A percentile compares a stretch with the other conserved stretches of the same genome.
Evolutionary conservation across 2,329 filamentous ascomycete genomes (phyloP).

Genomic region (Sporothrix brunneoviolacea): DNA sequence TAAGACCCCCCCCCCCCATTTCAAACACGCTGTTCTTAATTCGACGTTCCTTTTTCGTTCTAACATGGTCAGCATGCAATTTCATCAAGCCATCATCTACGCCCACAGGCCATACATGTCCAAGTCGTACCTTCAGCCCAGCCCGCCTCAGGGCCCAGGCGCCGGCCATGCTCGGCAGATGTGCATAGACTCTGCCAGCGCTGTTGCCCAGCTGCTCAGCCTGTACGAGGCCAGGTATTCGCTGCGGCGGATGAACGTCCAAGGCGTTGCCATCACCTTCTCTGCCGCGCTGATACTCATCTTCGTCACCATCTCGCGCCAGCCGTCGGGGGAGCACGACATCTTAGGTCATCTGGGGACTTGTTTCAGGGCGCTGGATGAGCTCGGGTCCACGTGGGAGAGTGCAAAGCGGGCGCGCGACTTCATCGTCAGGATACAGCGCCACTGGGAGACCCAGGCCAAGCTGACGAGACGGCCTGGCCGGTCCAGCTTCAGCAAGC

Average conservation of each 20-base stretch:
- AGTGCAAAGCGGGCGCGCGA: constrained; percentile 4
- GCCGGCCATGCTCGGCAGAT: constrained; percentile 29
- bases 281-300: constrained; percentile 33
- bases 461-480: too few species aligned
- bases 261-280: constrained; percentile 37
- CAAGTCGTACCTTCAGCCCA: background rate
- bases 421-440: constrained; percentile 9
- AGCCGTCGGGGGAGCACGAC: background rate
- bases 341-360: background rate
- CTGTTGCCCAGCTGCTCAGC: constrained; percentile 32
- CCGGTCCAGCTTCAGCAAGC: too few species aligned
- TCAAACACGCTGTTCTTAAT: too few species aligned
- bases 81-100: constrained; percentile 18
- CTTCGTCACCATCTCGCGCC: constrained; percentile 22
- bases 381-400: too few species aligned
- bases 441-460: constrained; percentile 7
- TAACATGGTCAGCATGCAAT: constrained; percentile 17
- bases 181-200: constrained; percentile 34
- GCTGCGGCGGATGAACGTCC: constrained; percentile 36
- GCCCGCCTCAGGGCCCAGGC: constrained; percentile 1
- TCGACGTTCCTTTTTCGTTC: too few species aligned
- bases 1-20: too few species aligned
- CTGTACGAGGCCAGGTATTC: constrained; percentile 35
- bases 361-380: constrained; percentile 9
- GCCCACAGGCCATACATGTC: constrained; percentile 34